These are phyloP conservation scores for Thermochaetoides thermophila DNA, from an alignment of 495 filamentous ascomycete genomes.

Conservation along the genomic window DNA sequence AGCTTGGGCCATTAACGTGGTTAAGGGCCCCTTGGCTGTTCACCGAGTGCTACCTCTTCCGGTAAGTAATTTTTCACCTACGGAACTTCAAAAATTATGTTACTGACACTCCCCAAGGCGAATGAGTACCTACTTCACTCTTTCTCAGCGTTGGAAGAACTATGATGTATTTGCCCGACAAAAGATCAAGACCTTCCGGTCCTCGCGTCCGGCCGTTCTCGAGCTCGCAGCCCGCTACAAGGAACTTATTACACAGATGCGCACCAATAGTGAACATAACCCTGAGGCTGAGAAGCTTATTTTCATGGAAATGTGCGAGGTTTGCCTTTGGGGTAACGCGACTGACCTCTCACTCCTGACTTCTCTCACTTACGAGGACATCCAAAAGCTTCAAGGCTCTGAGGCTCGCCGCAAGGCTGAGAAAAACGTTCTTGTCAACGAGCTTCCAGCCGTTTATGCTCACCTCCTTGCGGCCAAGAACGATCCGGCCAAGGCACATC, in stretches of 20 bases:
- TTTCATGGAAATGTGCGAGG: slow-evolving; percentile 90
- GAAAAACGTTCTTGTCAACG: slow-evolving; percentile 79
- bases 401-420: slow-evolving; percentile 70
- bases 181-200: slow-evolving; percentile 86
- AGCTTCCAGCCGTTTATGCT: slow-evolving; percentile 58
- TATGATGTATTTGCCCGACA: slow-evolving; percentile 88
- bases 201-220: slow-evolving; percentile 79
- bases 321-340: slow-evolving; percentile 96
- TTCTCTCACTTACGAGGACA: slow-evolving; percentile 81
- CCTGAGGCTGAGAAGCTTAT: slow-evolving; percentile 60
- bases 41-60: slow-evolving; percentile 88
- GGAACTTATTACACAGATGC: slow-evolving; percentile 57
- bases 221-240: slow-evolving; percentile 80
- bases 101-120: slow-evolving; percentile 33
- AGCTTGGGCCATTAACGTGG: slow-evolving; percentile 64
- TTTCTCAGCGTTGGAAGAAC: slow-evolving; percentile 70
- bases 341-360: slow-evolving; percentile 88
- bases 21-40: slow-evolving; percentile 76
- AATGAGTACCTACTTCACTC: slow-evolving; percentile 57
- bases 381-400: slow-evolving; percentile 86
- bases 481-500: slow-evolving; percentile 32
- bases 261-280: slow-evolving; percentile 27
- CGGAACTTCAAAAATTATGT: neutral
- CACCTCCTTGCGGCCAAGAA: slow-evolving; percentile 50
- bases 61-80: slow-evolving; percentile 24